Base-by-base conservation (phyloP, 2,329 filamentous ascomycete genomes). In the Fusarium pseudocircinatum region DNA sequence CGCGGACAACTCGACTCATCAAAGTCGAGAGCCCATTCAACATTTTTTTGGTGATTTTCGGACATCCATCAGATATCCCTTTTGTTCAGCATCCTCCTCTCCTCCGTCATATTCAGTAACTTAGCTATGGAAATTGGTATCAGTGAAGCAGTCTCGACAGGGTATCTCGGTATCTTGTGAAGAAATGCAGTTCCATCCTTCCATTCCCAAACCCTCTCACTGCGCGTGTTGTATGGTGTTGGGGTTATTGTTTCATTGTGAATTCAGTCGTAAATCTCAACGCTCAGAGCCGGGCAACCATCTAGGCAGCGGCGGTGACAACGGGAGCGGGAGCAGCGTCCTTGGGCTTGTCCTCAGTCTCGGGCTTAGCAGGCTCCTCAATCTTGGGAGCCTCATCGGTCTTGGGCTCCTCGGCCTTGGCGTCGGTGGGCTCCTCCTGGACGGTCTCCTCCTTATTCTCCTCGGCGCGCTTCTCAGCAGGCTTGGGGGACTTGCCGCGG, bases 141-240 rank as follows among this genome's bases (percentile, higher is more conserved):
- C 82, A 82, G 78, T 80, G 80, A 83, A 83, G 82, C 84, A 86
- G 83, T 85, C 83, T 86, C 81, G 83, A 85, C 83, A 84, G 86
- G 86, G 86, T 87, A 87, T 87, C 85, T 86, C 84, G 84, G 82
- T 83, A 83, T 83, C 82, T 83, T 82, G 80, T 80, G 80, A 83
- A 82, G 79, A 87, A 87, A 88, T 87, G 86, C 86, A 87, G 83
- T 86, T 84, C 85, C 79, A 77, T 83, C 81, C 81, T 81, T 82
- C 84, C 85, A 82, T 84, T 82, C 85, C 84, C 79, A 83, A 69
- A 83, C 83, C 83, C 82, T 81, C 80, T 79, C 80, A 81, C 77
- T 78, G 75, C 77, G 77, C 79, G 78, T 79, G 78, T 77, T 77
- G 75, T 77, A 75, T 71, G 26, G n/a, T 72, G 37, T 34, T 68